phyloP scores from a whole-genome alignment of 2,329 filamentous ascomycete genomes.

The Endoconidiophora laricicola region DNA sequence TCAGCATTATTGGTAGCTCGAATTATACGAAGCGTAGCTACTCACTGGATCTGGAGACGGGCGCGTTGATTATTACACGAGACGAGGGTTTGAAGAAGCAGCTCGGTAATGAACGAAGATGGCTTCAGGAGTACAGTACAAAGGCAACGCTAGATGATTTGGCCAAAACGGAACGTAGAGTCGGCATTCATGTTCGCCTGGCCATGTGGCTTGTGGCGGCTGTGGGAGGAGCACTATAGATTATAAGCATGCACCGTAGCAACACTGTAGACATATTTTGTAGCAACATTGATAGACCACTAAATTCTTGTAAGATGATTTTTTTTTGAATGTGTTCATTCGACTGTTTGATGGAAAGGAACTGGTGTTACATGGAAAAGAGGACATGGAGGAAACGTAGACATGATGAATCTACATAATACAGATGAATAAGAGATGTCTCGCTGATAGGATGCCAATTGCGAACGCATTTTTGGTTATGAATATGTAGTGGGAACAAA shows the following conservation, averaged over 20 bases:
- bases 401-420: too few species aligned
- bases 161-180: slow-evolving; percentile 62
- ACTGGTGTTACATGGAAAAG: too few species aligned
- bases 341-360: too few species aligned
- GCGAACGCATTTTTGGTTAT: too few species aligned
- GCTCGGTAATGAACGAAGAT: slow-evolving; percentile 63
- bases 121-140: slow-evolving; percentile 59
- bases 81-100: slow-evolving; percentile 54
- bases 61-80: slow-evolving; percentile 68
- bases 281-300: not conserved
- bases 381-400: too few species aligned
- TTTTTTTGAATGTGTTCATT: too few species aligned
- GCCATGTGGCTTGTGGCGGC: slow-evolving; percentile 89
- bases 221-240: slow-evolving; percentile 69
- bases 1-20: slow-evolving; percentile 76
- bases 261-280: slow-evolving; percentile 2
- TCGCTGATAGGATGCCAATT: too few species aligned
- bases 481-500: too few species aligned
- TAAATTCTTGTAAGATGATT: too few species aligned
- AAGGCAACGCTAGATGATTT: slow-evolving; percentile 62
- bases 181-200: slow-evolving; percentile 67
- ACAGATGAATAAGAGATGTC: too few species aligned
- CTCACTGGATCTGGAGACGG: slow-evolving; percentile 77
- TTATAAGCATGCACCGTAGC: not conserved
- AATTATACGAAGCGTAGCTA: slow-evolving; percentile 96